A percentile compares a stretch with the other conserved stretches of the same genome.
Evolutionary conservation across 139 green algal genomes (phyloP).

Genomic region (Limnomonas spitsbergensis): DNA sequence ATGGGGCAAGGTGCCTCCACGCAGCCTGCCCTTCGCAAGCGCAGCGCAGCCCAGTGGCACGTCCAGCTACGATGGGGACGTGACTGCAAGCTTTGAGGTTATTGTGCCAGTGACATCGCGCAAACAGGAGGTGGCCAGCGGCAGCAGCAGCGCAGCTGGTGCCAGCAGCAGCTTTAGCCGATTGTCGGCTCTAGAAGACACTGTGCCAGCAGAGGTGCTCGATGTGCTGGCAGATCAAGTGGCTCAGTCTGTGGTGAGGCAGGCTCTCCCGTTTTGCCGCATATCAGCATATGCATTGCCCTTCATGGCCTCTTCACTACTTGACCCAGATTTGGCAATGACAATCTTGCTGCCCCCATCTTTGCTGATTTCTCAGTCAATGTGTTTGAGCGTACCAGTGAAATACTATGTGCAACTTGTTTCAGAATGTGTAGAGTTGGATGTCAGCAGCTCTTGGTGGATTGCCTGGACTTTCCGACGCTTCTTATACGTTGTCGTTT

Average conservation of each 20-base stretch:
- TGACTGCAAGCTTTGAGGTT: not conserved
- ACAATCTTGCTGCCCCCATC: no score
- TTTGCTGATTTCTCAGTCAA: no score
- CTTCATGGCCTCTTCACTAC: not conserved
- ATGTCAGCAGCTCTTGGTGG: no score
- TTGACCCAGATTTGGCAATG: no score
- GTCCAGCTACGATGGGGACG: not conserved
- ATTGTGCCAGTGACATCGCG: not conserved
- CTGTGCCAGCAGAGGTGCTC: conserved; percentile 9
- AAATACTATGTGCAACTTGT: no score
- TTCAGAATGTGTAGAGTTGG: no score
- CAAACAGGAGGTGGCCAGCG: not conserved
- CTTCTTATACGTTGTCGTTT: no score
- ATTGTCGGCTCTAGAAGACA: not conserved
- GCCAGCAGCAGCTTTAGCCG: not conserved
- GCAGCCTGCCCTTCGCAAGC: not conserved
- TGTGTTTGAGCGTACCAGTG: no score
- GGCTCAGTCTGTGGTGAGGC: conserved; percentile 1
- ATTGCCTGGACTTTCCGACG: no score
- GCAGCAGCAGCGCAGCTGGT: not conserved
- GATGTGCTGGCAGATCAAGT: conserved; percentile 10
- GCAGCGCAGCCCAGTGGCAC: not conserved
- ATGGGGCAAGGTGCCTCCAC: not conserved
- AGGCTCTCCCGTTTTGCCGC: not conserved
- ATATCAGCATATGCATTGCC: not conserved